A percentile compares a stretch with the other conserved stretches of the same genome.
These are phyloP conservation scores for Camellia granthamiana DNA, from an alignment of 148 eudicot species.

Conservation along the genomic window DNA sequence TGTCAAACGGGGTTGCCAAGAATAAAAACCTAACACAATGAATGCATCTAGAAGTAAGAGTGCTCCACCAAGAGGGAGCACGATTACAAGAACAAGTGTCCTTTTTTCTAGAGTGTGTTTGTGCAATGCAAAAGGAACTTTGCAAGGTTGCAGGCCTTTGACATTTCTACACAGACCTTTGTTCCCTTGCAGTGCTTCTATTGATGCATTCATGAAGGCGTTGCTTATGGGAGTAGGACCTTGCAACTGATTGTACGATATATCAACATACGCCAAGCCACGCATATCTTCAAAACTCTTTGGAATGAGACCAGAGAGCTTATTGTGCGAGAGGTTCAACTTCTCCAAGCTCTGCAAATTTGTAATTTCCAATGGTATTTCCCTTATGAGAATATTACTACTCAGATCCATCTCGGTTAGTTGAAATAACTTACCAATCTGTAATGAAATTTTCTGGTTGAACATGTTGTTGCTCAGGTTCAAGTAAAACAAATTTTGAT, in stretches of 20 bases:
- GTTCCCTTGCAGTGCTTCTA: slow-evolving; percentile 26
- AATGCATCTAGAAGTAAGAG: slow-evolving; percentile 18
- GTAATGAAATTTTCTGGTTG: neutral
- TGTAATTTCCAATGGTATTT: slow-evolving; percentile 27
- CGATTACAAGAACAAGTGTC: slow-evolving; percentile 12
- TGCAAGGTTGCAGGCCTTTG: slow-evolving; percentile 27
- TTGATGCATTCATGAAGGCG: slow-evolving; percentile 24
- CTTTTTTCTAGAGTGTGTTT: neutral
- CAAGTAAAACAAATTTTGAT: slow-evolving; percentile 14
- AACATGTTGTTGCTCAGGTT: neutral
- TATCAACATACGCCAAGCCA: slow-evolving; percentile 21
- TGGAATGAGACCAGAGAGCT: slow-evolving; percentile 14
- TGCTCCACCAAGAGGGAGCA: slow-evolving; percentile 25
- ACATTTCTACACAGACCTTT: slow-evolving; percentile 32
- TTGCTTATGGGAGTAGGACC: slow-evolving; percentile 36
- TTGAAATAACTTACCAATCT: neutral
- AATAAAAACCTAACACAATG: too few species aligned
- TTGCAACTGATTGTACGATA: slow-evolving; percentile 35
- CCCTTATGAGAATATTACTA: slow-evolving; percentile 32
- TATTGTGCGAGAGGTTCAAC: slow-evolving; percentile 12
- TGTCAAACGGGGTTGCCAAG: too few species aligned
- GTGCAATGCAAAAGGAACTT: neutral
- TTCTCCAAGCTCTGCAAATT: slow-evolving; percentile 26
- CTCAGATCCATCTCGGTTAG: slow-evolving; percentile 25
- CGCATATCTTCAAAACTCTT: slow-evolving; percentile 28